Conservation (phyloP, 768 basidiomycete species). For the Mycena rosella region DNA sequence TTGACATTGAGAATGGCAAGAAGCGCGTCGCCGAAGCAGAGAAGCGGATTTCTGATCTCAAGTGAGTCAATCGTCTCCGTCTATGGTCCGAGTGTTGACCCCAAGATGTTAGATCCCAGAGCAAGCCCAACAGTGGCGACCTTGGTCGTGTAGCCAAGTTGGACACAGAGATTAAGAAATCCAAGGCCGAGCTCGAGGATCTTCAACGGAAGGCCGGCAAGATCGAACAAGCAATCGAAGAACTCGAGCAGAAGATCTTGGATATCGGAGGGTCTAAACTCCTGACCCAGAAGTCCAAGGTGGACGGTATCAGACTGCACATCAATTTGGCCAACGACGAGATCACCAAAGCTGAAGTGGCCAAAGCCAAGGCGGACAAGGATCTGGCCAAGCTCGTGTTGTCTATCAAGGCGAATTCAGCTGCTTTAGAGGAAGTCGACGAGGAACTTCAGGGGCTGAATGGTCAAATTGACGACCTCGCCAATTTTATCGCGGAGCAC, state of each 20-base stretch:
- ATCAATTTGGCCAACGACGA: slow-evolving; percentile 90
- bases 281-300: slow-evolving; percentile 90
- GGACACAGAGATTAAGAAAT: slow-evolving; percentile 74
- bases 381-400: slow-evolving; percentile 78
- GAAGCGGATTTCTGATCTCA: slow-evolving; percentile 83
- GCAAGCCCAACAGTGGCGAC: slow-evolving; percentile 87
- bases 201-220: slow-evolving; percentile 72
- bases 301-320: slow-evolving; percentile 86
- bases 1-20: slow-evolving; percentile 85
- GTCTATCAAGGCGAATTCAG: slow-evolving; percentile 66
- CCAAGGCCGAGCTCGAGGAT: slow-evolving; percentile 71
- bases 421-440: slow-evolving; percentile 71
- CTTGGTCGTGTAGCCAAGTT: slow-evolving; percentile 80
- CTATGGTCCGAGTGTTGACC: slow-evolving; percentile 5
- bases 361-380: slow-evolving; percentile 88
- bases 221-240: slow-evolving; percentile 86
- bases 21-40: slow-evolving; percentile 84
- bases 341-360: slow-evolving; percentile 95
- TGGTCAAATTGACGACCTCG: slow-evolving; percentile 69
- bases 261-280: slow-evolving; percentile 93
- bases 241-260: slow-evolving; percentile 91
- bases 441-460: slow-evolving; percentile 74
- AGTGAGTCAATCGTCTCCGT: slow-evolving; percentile 62
- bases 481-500: slow-evolving; percentile 70
- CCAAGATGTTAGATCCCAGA: slow-evolving; percentile 69